Evolutionary conservation across 169 alveolate species (phyloP).

Genomic region (Eimeria mitis): DNA sequence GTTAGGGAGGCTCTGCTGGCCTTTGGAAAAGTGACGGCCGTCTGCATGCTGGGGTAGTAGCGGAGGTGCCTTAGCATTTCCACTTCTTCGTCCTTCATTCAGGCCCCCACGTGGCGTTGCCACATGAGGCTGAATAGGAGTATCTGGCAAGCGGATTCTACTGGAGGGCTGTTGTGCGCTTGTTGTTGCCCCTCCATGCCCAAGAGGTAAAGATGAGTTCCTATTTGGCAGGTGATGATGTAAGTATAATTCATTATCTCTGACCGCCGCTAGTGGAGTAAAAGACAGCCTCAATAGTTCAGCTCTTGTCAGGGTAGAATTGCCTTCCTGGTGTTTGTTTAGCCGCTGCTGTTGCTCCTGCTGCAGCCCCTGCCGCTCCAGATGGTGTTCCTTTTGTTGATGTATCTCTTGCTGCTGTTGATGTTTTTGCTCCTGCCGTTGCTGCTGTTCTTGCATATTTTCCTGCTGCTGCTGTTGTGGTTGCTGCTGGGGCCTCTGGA

Average conservation of each 20-base stretch:
- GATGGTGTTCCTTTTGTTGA: not conserved
- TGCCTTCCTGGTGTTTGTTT: not conserved
- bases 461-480: not conserved
- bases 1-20: not conserved
- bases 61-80: not conserved
- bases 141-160: not conserved
- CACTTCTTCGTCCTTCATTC: not conserved
- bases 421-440: not conserved
- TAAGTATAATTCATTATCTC: not conserved
- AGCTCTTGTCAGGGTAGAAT: slow-evolving; percentile 9
- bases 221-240: not conserved
- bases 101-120: not conserved
- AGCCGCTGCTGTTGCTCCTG: not conserved
- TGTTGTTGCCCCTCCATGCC: not conserved
- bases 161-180: not conserved
- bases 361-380: not conserved
- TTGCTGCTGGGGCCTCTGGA: not conserved
- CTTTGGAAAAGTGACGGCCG: not conserved
- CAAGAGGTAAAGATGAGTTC: not conserved
- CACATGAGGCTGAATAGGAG: not conserved
- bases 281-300: not conserved
- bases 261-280: not conserved
- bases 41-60: not conserved
- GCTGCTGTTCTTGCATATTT: not conserved
- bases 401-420: not conserved